A percentile compares a stretch with the other conserved stretches of the same genome.
Evolutionary conservation across 768 basidiomycete genomes (phyloP).

Genomic region (Kwoniella sp.): DNA sequence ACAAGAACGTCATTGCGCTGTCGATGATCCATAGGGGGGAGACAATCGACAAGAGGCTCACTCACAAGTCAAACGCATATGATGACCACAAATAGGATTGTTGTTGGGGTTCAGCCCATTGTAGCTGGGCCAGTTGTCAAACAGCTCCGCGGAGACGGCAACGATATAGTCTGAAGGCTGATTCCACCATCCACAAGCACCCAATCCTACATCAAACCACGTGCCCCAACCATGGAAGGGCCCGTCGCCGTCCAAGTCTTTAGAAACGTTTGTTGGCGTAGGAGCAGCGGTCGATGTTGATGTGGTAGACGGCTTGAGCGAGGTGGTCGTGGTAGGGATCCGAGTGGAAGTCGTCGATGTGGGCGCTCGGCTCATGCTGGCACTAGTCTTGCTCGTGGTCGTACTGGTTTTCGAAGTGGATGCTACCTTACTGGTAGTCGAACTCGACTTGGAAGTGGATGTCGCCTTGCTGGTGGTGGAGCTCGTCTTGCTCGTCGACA

Average conservation of each 20-base stretch:
- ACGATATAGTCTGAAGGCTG: slow-evolving; percentile 38
- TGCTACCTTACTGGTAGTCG: neutral
- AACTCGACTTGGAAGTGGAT: neutral
- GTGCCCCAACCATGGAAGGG: slow-evolving; percentile 50
- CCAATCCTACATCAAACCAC: slow-evolving; percentile 38
- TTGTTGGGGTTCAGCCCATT: slow-evolving; percentile 46
- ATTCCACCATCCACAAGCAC: slow-evolving; percentile 43
- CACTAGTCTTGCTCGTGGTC: slow-evolving; percentile 4
- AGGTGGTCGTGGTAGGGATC: slow-evolving; percentile 6
- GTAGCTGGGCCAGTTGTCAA: slow-evolving; percentile 46
- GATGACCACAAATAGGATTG: slow-evolving; percentile 45
- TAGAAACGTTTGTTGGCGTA: slow-evolving; percentile 11
- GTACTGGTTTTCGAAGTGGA: slow-evolving; percentile 7
- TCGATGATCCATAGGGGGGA: too few relatives aligned
- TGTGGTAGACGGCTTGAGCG: slow-evolving; percentile 5
- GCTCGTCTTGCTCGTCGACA: slow-evolving; percentile 2
- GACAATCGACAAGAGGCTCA: neutral
- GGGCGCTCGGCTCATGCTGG: neutral
- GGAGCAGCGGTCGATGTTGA: slow-evolving; percentile 5
- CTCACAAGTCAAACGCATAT: slow-evolving; percentile 41
- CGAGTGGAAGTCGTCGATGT: neutral
- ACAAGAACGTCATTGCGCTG: too few relatives aligned
- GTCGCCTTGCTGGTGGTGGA: slow-evolving; percentile 6
- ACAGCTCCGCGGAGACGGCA: slow-evolving; percentile 39
- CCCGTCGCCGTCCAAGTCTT: slow-evolving; percentile 37